Conservation (phyloP, 768 basidiomycete genomes). For the Agaricus bisporus region DNA sequence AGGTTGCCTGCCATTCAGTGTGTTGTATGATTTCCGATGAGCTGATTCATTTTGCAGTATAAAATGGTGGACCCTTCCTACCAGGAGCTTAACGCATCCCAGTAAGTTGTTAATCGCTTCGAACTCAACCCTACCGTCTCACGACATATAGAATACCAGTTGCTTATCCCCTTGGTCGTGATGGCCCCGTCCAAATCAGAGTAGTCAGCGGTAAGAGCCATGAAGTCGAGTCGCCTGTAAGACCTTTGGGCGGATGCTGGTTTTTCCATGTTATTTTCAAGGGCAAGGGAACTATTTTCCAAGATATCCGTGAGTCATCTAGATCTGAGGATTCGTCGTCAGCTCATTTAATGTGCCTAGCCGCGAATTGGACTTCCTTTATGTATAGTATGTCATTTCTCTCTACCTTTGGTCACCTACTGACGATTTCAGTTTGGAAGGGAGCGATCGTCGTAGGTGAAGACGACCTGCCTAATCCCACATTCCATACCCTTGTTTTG, state of each 20-base stretch:
- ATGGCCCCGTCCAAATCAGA: constrained; percentile 66
- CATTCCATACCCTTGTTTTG: constrained; percentile 82
- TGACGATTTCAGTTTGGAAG: constrained; percentile 42
- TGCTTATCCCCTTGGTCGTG: constrained; percentile 63
- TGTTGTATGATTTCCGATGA: constrained; percentile 14
- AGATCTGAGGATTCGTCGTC: background rate
- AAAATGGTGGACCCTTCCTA: constrained; percentile 87
- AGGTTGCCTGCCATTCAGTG: constrained; percentile 31
- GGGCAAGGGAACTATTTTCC: constrained; percentile 64
- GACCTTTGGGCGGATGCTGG: constrained; percentile 91
- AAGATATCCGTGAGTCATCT: constrained; percentile 62
- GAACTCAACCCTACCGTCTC: background rate
- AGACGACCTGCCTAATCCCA: constrained; percentile 36
- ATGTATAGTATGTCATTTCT: constrained; percentile 57
- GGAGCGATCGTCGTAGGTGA: constrained; percentile 63
- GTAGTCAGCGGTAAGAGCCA: constrained; percentile 90
- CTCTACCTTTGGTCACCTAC: background rate
- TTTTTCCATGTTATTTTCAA: constrained; percentile 77
- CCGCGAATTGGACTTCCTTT: constrained; percentile 86
- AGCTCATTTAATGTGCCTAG: constrained; percentile 27
- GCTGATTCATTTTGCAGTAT: constrained; percentile 32
- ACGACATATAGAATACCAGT: constrained; percentile 49
- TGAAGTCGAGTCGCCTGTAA: constrained; percentile 81
- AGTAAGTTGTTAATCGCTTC: constrained; percentile 32
- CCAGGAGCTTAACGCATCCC: constrained; percentile 67